These are phyloP conservation scores for Pseudogymnoascus pannorum DNA, from an alignment of 2,329 filamentous ascomycete species.

Conservation along the genomic window DNA sequence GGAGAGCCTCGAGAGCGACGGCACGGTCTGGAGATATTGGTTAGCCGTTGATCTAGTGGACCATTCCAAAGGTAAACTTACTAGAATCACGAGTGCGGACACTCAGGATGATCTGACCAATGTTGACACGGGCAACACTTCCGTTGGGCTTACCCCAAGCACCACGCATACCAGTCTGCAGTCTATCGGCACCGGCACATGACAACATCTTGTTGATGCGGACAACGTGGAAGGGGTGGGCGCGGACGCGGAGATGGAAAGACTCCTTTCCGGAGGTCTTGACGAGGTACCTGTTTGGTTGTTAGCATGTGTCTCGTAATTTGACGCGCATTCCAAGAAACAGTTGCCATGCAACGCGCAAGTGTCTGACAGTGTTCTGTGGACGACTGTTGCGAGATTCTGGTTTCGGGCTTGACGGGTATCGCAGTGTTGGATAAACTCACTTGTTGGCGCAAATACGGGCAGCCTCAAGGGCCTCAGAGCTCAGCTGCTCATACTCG, in stretches of 20 bases:
- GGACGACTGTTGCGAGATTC: neutral
- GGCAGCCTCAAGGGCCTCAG: conserved; percentile 97
- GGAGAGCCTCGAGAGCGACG: conserved; percentile 90
- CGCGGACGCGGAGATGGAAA: conserved; percentile 72
- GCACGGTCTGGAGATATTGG: conserved; percentile 54
- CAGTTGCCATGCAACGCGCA: neutral
- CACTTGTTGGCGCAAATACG: conserved; percentile 99
- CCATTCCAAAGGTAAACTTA: conserved; percentile 2
- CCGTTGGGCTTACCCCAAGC: conserved; percentile 99
- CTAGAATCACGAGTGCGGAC: conserved; percentile 84
- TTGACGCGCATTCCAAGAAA: neutral
- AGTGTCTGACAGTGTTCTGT: neutral
- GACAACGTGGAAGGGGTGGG: conserved; percentile 99
- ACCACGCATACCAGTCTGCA: conserved; percentile 99
- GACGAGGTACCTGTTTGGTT: conserved; percentile 46
- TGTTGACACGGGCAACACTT: conserved; percentile 98
- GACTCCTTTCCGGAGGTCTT: conserved; percentile 65
- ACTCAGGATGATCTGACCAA: conserved; percentile 97
- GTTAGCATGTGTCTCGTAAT: neutral
- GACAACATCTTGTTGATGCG: conserved; percentile 99
- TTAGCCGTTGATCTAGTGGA: neutral
- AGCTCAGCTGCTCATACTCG: conserved; percentile 99
- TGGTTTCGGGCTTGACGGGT: neutral
- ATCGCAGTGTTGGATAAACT: conserved; percentile 17
- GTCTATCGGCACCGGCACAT: conserved; percentile 99